These are phyloP conservation scores for Monsonia emarginata DNA, from an alignment of 441 rosid genomes.

Conservation along the genomic window DNA sequence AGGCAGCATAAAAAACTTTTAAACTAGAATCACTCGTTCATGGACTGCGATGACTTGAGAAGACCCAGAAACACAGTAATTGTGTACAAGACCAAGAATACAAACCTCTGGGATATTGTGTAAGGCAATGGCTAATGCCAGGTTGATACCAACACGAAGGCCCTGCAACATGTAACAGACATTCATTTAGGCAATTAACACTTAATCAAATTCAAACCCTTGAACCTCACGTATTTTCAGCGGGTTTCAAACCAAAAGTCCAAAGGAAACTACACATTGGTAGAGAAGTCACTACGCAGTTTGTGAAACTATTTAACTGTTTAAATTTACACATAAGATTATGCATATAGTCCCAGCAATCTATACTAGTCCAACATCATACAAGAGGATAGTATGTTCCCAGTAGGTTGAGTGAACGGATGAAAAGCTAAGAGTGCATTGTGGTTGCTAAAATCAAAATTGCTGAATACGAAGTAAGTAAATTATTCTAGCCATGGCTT, in stretches of 20 bases:
- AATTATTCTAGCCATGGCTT: not conserved
- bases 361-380: not conserved
- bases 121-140: constrained; percentile 94
- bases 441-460: not conserved
- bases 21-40: not conserved
- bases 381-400: not conserved
- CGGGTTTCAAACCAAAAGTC: too few species aligned
- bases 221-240: not conserved
- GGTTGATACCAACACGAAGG: constrained; percentile 85
- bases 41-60: not conserved
- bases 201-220: not conserved
- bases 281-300: too few species aligned
- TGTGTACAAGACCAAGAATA: constrained; percentile 13
- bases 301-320: too few species aligned
- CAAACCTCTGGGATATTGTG: constrained; percentile 97
- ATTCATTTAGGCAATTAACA: not conserved
- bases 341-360: not conserved
- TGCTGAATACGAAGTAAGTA: not conserved
- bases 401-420: too few species aligned
- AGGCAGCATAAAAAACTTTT: not conserved
- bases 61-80: constrained; percentile 10
- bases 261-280: too few species aligned
- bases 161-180: constrained; percentile 43
- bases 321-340: not conserved
- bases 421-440: too few species aligned